Evolutionary conservation across 2,329 filamentous ascomycete species (phyloP).

Genomic region (Penicillium vulpinum): DNA sequence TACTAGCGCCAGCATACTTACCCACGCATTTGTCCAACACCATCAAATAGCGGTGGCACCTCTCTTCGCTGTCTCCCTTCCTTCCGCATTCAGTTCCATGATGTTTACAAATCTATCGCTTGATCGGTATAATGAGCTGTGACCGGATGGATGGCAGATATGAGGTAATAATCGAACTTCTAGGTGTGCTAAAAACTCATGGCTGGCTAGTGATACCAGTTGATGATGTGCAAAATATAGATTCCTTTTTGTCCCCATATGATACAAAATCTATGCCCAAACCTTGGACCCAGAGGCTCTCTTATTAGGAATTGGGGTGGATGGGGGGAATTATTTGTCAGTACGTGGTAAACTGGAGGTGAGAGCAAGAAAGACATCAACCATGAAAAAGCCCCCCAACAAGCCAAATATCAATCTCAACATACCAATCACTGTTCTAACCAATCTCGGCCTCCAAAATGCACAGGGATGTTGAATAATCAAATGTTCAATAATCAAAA

Average conservation of each 20-base stretch:
- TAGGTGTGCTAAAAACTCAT: background rate
- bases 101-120: background rate
- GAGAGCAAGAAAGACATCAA: background rate
- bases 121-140: too few species aligned
- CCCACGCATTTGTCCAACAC: background rate
- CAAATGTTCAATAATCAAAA: constrained; percentile 7
- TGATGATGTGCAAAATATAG: background rate
- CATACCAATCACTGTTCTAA: background rate
- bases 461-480: background rate
- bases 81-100: background rate
- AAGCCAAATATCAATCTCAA: background rate
- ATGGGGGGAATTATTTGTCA: too few species aligned
- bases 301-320: background rate
- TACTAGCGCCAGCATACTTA: background rate
- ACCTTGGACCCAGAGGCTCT: too few species aligned
- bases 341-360: too few species aligned
- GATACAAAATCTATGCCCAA: background rate
- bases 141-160: too few species aligned
- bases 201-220: background rate
- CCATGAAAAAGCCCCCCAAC: background rate
- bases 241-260: background rate
- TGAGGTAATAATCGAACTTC: background rate
- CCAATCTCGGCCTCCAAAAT: background rate
- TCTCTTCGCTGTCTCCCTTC: background rate
- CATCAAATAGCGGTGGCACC: background rate